These are phyloP conservation scores for Yamadazyma oceani DNA, from an alignment of 1,139 yeast species.

Conservation along the genomic window DNA sequence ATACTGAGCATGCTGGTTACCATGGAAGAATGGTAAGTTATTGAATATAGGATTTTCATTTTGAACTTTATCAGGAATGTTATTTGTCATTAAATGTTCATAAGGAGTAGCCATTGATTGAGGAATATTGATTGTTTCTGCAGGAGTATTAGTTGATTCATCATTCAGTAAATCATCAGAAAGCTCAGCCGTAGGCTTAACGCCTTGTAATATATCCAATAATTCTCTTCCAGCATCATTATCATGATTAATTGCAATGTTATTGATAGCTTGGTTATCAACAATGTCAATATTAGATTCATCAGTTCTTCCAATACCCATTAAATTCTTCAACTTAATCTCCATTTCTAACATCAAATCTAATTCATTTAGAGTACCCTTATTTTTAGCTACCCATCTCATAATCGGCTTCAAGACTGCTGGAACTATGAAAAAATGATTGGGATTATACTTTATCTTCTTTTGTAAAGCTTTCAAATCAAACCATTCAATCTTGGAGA, in stretches of 20 bases:
- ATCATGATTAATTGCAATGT: not conserved
- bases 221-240: constrained; percentile 77
- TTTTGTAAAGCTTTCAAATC: constrained; percentile 39
- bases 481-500: constrained; percentile 54
- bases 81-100: constrained; percentile 15
- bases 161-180: constrained; percentile 2
- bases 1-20: not conserved
- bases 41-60: constrained; percentile 23
- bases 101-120: constrained; percentile 21
- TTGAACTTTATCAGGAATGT: constrained; percentile 31
- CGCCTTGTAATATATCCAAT: constrained; percentile 60
- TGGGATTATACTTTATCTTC: constrained; percentile 39
- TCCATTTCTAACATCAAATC: constrained; percentile 60
- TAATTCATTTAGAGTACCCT: constrained; percentile 55
- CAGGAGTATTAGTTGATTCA: not conserved
- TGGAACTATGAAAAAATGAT: constrained; percentile 56
- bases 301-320: constrained; percentile 49
- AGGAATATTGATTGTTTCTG: constrained; percentile 15
- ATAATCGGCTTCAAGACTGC: constrained; percentile 62
- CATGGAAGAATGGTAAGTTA: constrained; percentile 18
- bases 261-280: constrained; percentile 18
- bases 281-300: constrained; percentile 7
- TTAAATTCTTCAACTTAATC: constrained; percentile 56
- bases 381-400: constrained; percentile 55
- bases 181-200: constrained; percentile 21